Percentiles rank a stretch among this genome's conserved stretches.
Evolutionary conservation across 1,139 yeast genomes (phyloP).

Genomic region (Saccharomyces hybrid): DNA sequence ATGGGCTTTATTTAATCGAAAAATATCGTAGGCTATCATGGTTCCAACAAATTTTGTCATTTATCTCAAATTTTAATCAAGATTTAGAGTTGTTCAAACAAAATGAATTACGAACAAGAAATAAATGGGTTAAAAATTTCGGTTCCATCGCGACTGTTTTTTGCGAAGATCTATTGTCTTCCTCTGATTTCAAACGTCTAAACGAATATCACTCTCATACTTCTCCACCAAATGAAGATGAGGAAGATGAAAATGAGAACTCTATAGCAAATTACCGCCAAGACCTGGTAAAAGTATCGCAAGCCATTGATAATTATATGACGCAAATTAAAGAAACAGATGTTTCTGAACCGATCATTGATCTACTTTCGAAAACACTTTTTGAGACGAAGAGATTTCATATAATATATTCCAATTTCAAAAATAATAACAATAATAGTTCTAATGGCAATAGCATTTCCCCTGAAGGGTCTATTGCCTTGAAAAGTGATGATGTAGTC

Average conservation of each 20-base stretch:
- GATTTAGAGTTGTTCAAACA: slow-evolving; percentile 51
- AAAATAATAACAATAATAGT: slow-evolving; percentile 15
- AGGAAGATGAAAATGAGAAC: slow-evolving; percentile 1
- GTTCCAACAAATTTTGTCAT: slow-evolving; percentile 47
- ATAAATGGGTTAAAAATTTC: slow-evolving; percentile 58
- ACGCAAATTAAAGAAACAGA: slow-evolving; percentile 26
- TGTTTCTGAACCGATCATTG: slow-evolving; percentile 33
- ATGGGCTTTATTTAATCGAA: slow-evolving; percentile 73
- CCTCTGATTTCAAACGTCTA: slow-evolving; percentile 28
- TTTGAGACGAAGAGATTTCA: slow-evolving; percentile 32
- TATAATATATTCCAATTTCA: slow-evolving; percentile 19
- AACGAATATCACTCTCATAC: slow-evolving; percentile 11
- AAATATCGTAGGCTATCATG: slow-evolving; percentile 61
- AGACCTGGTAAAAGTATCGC: slow-evolving; percentile 6
- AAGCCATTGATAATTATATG: slow-evolving; percentile 33
- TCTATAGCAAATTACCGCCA: slow-evolving; percentile 18
- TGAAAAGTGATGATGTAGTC: slow-evolving; percentile 31
- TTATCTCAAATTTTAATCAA: slow-evolving; percentile 49
- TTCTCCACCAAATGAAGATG: not conserved
- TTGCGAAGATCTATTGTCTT: slow-evolving; percentile 19
- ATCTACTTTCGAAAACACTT: slow-evolving; percentile 41
- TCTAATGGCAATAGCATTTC: not conserved
- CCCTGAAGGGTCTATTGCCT: slow-evolving; percentile 4
- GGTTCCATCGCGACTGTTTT: slow-evolving; percentile 40
- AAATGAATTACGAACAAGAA: slow-evolving; percentile 50